Evolutionary conservation across 2,329 filamentous ascomycete species (phyloP).

Genomic region (Huntiella moniliformis): DNA sequence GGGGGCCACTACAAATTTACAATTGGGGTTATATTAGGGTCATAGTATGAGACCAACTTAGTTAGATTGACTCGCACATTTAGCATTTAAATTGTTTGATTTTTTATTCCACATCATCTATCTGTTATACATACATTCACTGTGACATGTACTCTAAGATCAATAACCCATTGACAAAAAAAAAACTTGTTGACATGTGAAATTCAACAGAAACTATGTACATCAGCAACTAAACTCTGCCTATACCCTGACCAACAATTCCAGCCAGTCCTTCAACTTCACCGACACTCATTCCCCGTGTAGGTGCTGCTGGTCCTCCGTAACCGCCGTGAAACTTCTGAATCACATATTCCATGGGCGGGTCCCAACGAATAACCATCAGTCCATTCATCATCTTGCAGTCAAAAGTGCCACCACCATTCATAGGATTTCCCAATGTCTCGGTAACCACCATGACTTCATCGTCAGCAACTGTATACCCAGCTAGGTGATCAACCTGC

Average conservation of each 20-base stretch:
- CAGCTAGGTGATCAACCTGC: constrained; percentile 37
- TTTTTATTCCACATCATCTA: too few relatives aligned
- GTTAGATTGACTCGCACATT: too few relatives aligned
- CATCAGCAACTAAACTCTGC: background rate
- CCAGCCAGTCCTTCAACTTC: background rate
- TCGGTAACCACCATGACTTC: constrained; percentile 77
- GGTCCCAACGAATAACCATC: constrained; percentile 30
- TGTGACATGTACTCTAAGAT: too few relatives aligned
- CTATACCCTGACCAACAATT: constrained; percentile 3
- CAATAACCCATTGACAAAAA: too few relatives aligned
- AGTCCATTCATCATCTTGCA: constrained; percentile 32
- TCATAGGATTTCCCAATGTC: constrained; percentile 68
- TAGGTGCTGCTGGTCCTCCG: background rate
- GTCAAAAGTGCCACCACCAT: constrained; percentile 80
- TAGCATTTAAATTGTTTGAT: too few relatives aligned
- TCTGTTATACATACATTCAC: too few relatives aligned
- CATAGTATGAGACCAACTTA: too few relatives aligned
- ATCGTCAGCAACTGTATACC: constrained; percentile 22
- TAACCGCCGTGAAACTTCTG: constrained; percentile 1
- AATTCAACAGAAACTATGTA: background rate
- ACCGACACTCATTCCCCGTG: too few relatives aligned
- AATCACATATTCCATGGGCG: constrained; percentile 4
- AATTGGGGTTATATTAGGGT: too few relatives aligned
- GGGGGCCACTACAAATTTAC: too few relatives aligned
- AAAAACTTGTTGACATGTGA: background rate